phyloP scores from a whole-genome alignment of 345 rosid genomes.

The Barbarea vulgaris region DNA sequence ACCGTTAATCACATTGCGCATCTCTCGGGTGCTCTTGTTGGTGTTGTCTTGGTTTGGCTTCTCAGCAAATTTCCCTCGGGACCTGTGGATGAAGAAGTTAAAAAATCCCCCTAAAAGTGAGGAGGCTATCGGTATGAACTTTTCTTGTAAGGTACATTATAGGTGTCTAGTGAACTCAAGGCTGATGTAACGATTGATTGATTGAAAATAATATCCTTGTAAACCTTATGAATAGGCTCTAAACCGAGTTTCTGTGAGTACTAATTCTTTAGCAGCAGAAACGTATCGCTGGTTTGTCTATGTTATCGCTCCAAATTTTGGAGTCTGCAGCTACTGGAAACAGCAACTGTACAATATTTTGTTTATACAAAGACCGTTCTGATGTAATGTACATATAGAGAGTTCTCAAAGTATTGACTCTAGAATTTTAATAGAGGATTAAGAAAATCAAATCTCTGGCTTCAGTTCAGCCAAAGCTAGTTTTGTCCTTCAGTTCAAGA shows the following conservation, averaged over 20 bases:
- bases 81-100: slow-evolving; percentile 42
- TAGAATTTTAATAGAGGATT: slow-evolving; percentile 8
- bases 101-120: slow-evolving; percentile 38
- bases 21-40: slow-evolving; percentile 88
- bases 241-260: background rate
- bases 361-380: slow-evolving; percentile 3
- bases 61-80: slow-evolving; percentile 70
- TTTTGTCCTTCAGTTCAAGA: slow-evolving; percentile 44
- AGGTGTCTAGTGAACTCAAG: background rate
- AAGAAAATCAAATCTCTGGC: slow-evolving; percentile 7
- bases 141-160: slow-evolving; percentile 16
- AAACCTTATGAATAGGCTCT: background rate
- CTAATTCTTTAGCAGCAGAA: slow-evolving; percentile 3
- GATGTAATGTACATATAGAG: slow-evolving; percentile 29
- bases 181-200: slow-evolving; percentile 4
- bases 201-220: background rate
- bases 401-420: slow-evolving; percentile 32
- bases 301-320: background rate
- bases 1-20: slow-evolving; percentile 89
- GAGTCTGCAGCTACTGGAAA: background rate
- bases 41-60: slow-evolving; percentile 83
- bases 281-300: background rate
- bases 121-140: background rate
- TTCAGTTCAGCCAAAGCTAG: slow-evolving; percentile 31
- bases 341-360: slow-evolving; percentile 6